Base-by-base conservation (phyloP, 257 asterid genomes). In the Ilex aquifolium region DNA sequence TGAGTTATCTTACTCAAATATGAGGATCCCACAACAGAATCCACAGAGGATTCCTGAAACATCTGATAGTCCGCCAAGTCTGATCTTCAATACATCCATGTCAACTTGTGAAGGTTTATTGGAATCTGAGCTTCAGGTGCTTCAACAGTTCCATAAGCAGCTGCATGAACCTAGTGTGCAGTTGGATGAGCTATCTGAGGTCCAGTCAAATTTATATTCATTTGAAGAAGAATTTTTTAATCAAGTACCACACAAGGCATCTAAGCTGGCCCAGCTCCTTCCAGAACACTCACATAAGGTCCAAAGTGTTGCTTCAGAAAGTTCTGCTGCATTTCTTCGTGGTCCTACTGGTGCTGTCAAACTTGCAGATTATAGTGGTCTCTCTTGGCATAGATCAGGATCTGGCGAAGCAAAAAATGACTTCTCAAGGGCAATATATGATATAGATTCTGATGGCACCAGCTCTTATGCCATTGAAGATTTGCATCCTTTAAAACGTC, bases 401-500 rank as follows among this genome's bases (percentile, higher is more conserved):
- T 65, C 67, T 27, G 82, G 53, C 68, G 59, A 64, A 44, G 56
- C 60, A 2, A 68, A 62, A 40, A 63, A 44, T 46, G 51, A 59
- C 59, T 40, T 65, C 46, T 62, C 72, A 63, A 56, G 65, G 48
- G 56, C 63, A 59, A 29, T 65, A 65, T 67, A 53, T 54, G 31
- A 61, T 53, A 60, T 67, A 55, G 74, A 67, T 57, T 64, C 36
- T 63, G 58, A 44, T 64, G 72, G 44, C 60, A 62, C 40, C 46
- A 29, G 69, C 52, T 69, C 75, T 66, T 60, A 51, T 49, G 56
- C 46, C 50, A 31, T 48, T 63, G 78, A 70, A 61, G 79, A 60
- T 59, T 15, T 63, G 62, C 81, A 80, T 54, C 61, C 74, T 48
- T 65, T 60, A 10, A 80, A 84, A 75, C 80, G 87, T 61, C 57